Evolutionary conservation across 345 rosid genomes (phyloP).

Genomic region (Citrus mangshanensis): DNA sequence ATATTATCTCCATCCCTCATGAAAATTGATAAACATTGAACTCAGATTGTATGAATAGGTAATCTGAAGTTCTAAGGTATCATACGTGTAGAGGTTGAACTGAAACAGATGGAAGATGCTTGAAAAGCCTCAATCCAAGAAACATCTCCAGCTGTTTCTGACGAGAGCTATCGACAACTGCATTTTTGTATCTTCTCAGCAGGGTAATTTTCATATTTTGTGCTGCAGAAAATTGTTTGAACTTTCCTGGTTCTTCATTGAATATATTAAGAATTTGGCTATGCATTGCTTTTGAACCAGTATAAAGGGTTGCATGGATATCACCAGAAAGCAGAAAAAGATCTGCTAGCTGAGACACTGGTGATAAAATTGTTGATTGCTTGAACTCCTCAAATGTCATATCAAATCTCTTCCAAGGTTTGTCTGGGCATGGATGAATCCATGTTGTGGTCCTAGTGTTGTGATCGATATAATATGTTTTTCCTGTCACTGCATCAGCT

Average conservation of each 20-base stretch:
- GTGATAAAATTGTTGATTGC: too few relatives aligned
- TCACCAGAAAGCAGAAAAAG: slow-evolving; percentile 47
- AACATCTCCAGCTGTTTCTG: slow-evolving; percentile 98
- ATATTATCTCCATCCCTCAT: background rate
- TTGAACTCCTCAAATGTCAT: too few relatives aligned
- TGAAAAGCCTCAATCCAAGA: slow-evolving; percentile 89
- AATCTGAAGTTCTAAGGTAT: background rate
- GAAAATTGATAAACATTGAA: background rate
- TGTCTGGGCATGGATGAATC: slow-evolving; percentile 92
- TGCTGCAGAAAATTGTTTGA: slow-evolving; percentile 86
- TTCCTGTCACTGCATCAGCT: slow-evolving; percentile 91
- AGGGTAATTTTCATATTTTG: slow-evolving; percentile 88
- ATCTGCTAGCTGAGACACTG: too few relatives aligned
- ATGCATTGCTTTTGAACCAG: slow-evolving; percentile 99
- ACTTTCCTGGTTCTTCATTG: slow-evolving; percentile 87
- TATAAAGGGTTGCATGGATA: slow-evolving; percentile 97
- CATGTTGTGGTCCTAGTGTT: slow-evolving; percentile 92
- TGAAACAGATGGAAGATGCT: slow-evolving; percentile 92
- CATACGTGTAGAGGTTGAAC: slow-evolving; percentile 85
- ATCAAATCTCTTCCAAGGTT: too few relatives aligned
- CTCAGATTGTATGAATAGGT: background rate
- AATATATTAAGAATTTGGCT: slow-evolving; percentile 95
- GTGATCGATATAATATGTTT: slow-evolving; percentile 84
- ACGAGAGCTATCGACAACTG: slow-evolving; percentile 88
- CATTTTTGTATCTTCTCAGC: slow-evolving; percentile 92